Conservation (phyloP, 306 rosid genomes). For the Psophocarpus tetragonolobus region DNA sequence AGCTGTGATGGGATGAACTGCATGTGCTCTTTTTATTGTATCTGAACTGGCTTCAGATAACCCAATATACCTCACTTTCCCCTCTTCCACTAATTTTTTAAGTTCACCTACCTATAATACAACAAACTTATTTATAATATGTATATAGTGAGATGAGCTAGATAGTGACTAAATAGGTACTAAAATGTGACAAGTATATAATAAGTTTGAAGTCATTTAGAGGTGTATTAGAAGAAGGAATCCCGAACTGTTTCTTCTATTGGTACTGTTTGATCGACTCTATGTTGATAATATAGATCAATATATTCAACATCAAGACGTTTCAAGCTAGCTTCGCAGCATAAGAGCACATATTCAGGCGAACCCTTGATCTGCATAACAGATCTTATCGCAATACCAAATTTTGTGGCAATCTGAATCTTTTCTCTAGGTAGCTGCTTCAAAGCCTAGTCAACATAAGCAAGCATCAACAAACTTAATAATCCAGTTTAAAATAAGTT, state of each 20-base stretch:
- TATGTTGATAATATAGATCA: slow-evolving; percentile 82
- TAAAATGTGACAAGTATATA: neutral
- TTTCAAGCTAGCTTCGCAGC: slow-evolving; percentile 78
- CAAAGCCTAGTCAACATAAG: slow-evolving; percentile 51
- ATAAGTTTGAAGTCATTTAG: too few species aligned
- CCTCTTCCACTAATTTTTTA: slow-evolving; percentile 76
- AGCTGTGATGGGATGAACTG: neutral
- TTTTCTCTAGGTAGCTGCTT: slow-evolving; percentile 68
- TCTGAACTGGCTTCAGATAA: slow-evolving; percentile 74
- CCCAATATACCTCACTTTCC: slow-evolving; percentile 69
- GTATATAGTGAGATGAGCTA: neutral
- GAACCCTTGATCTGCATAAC: slow-evolving; percentile 47
- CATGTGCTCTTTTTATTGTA: slow-evolving; percentile 36
- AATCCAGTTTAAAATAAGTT: neutral
- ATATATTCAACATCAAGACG: slow-evolving; percentile 69
- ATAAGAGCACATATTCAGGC: slow-evolving; percentile 66
- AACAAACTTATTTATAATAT: neutral
- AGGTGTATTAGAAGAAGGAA: too few species aligned
- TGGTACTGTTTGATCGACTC: slow-evolving; percentile 51
- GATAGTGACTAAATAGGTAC: too few species aligned
- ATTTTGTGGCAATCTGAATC: slow-evolving; percentile 73
- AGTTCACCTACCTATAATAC: slow-evolving; percentile 63
- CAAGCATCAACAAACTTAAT: too few species aligned
- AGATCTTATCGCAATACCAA: slow-evolving; percentile 40
- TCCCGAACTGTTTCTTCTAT: slow-evolving; percentile 69